phyloP scores from a whole-genome alignment of 108 stramenopile genomes.

The Parmales sp. region DNA sequence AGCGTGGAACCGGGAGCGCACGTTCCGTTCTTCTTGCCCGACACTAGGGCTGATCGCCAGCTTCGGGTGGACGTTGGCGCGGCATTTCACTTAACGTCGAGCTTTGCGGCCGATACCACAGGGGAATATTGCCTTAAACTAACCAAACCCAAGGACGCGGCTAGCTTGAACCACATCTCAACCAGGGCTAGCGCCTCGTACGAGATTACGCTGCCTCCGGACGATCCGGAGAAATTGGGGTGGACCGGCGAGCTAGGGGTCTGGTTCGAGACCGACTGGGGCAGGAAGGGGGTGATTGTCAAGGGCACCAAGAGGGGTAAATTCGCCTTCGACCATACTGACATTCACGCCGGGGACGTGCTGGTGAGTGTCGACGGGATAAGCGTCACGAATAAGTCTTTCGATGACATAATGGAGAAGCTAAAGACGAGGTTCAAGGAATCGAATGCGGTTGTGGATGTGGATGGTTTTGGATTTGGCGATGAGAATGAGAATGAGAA shows the following conservation, averaged over 20 bases:
- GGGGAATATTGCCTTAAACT: slow-evolving; percentile 51
- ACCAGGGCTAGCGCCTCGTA: slow-evolving; percentile 68
- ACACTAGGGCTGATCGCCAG: slow-evolving; percentile 61
- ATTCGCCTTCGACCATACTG: slow-evolving; percentile 66
- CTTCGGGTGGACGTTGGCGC: slow-evolving; percentile 59
- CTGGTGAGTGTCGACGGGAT: slow-evolving; percentile 56
- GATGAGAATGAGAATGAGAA: too few species aligned
- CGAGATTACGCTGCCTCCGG: slow-evolving; percentile 56
- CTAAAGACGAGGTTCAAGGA: slow-evolving; percentile 39
- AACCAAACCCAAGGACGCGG: slow-evolving; percentile 43
- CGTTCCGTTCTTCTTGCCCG: slow-evolving; percentile 63
- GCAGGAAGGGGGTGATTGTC: slow-evolving; percentile 66
- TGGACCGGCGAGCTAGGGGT: slow-evolving; percentile 77
- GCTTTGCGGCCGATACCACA: slow-evolving; percentile 53
- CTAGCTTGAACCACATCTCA: slow-evolving; percentile 51
- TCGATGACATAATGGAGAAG: slow-evolving; percentile 71
- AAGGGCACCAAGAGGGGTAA: slow-evolving; percentile 72
- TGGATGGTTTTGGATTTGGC: neutral
- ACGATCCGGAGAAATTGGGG: slow-evolving; percentile 15
- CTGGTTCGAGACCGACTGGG: slow-evolving; percentile 91
- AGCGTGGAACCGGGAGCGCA: slow-evolving; percentile 44
- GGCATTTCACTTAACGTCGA: slow-evolving; percentile 52
- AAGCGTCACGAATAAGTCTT: slow-evolving; percentile 47
- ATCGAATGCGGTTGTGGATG: neutral
- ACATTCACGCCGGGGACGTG: slow-evolving; percentile 81